Evolutionary conservation across 179 eudicot species (phyloP).

Genomic region (Beta macrorhiza): DNA sequence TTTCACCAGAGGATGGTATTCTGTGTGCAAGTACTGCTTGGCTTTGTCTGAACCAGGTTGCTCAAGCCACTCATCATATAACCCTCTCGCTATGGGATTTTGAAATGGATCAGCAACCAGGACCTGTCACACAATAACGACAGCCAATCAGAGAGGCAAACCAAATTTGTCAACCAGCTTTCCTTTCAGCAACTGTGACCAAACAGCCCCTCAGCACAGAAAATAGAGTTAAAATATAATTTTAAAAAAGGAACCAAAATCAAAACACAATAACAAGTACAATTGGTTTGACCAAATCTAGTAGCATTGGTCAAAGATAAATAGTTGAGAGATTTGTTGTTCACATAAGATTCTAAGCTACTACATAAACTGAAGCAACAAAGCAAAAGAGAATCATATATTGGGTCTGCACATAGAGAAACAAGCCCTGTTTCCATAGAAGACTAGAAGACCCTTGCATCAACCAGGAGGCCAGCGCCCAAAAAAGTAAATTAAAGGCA

Average conservation of each 20-base stretch:
- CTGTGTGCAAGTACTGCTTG: slow-evolving; percentile 68
- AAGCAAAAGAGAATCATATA: neutral
- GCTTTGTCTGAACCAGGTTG: slow-evolving; percentile 88
- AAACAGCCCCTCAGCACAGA: too few species aligned
- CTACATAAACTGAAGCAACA: neutral
- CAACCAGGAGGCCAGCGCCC: slow-evolving; percentile 8
- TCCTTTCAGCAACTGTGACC: neutral
- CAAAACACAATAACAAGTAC: neutral
- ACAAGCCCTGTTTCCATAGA: neutral
- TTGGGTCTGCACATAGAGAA: neutral
- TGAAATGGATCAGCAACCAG: slow-evolving; percentile 62
- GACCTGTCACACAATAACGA: slow-evolving; percentile 46
- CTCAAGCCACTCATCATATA: slow-evolving; percentile 81
- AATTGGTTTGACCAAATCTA: neutral
- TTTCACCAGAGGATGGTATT: slow-evolving; percentile 77
- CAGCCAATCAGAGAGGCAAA: slow-evolving; percentile 8
- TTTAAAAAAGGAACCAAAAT: neutral
- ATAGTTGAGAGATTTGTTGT: neutral
- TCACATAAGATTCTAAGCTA: neutral
- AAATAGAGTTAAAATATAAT: too few species aligned
- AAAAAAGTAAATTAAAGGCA: neutral
- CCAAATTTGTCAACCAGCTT: neutral
- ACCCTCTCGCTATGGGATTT: slow-evolving; percentile 58
- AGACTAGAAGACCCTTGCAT: neutral
- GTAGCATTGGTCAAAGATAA: neutral